These are phyloP conservation scores for Uronychia binucleata DNA, from an alignment of 73 alveolate genomes.

Conservation along the genomic window DNA sequence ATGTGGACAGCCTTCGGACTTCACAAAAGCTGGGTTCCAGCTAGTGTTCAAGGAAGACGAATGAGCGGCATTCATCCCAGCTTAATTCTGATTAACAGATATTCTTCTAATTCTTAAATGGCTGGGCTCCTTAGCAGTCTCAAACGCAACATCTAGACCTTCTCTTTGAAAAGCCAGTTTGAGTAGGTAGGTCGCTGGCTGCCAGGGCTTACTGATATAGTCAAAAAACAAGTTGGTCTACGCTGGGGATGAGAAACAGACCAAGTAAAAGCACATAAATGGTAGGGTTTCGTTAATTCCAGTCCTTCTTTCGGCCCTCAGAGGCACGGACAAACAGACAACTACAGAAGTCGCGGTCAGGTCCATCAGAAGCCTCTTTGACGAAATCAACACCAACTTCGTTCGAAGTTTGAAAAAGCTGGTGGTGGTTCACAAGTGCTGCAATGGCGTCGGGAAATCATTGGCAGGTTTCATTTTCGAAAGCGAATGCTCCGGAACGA, in stretches of 20 bases:
- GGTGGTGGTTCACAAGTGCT: background rate
- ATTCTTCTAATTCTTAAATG: no score
- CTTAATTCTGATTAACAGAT: background rate
- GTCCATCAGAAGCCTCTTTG: background rate
- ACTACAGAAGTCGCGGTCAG: background rate
- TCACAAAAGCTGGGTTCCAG: background rate
- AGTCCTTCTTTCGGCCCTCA: background rate
- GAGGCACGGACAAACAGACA: background rate
- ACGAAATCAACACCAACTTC: background rate
- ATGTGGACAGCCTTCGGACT: no score
- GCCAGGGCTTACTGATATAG: background rate
- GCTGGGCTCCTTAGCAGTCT: background rate
- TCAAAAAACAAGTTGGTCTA: background rate
- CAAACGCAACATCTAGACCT: background rate
- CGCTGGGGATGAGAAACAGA: background rate
- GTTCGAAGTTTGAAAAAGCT: background rate
- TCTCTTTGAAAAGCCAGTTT: background rate
- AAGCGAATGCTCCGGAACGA: background rate
- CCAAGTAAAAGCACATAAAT: background rate
- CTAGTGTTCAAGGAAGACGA: background rate
- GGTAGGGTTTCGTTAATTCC: background rate
- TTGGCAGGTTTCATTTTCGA: background rate
- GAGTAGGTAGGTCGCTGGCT: background rate
- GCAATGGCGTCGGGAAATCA: background rate
- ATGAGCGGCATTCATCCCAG: background rate